Conservation (phyloP, 1,139 yeast species). For the Sugiyamaella grinbergsii region DNA sequence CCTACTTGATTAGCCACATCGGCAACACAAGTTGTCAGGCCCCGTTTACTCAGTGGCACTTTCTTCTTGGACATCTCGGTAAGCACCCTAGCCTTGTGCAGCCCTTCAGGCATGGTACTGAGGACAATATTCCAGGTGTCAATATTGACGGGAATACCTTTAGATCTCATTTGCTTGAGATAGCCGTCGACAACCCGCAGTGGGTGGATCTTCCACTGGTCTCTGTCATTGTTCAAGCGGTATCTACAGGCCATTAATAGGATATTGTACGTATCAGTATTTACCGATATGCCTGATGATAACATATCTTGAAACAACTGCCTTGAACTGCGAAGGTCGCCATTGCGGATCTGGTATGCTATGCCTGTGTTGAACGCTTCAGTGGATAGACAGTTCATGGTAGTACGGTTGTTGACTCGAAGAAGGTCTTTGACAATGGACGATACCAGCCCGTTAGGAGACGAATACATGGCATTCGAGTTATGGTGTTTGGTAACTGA, state of each 20-base stretch:
- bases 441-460: slow-evolving; percentile 24
- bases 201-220: slow-evolving; percentile 41
- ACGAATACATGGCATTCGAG: slow-evolving; percentile 17
- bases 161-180: slow-evolving; percentile 42
- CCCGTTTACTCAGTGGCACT: slow-evolving; percentile 31
- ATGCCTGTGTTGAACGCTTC: slow-evolving; percentile 50
- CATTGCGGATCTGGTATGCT: slow-evolving; percentile 44
- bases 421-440: slow-evolving; percentile 43
- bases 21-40: slow-evolving; percentile 29
- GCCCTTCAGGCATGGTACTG: slow-evolving; percentile 29
- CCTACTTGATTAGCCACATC: slow-evolving; percentile 33
- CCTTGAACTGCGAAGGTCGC: slow-evolving; percentile 48
- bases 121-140: slow-evolving; percentile 46
- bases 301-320: slow-evolving; percentile 48
- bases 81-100: slow-evolving; percentile 27
- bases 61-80: slow-evolving; percentile 31
- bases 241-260: slow-evolving; percentile 40
- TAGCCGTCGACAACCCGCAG: slow-evolving; percentile 24
- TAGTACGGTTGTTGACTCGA: slow-evolving; percentile 46
- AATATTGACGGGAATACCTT: slow-evolving; percentile 41
- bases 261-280: slow-evolving; percentile 50
- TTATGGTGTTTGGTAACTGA: slow-evolving; percentile 23
- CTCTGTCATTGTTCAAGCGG: slow-evolving; percentile 35
- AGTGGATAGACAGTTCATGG: slow-evolving; percentile 42
- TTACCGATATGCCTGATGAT: slow-evolving; percentile 42